Evolutionary conservation across 306 rosid genomes (phyloP).

Genomic region (Vigna unguiculata): DNA sequence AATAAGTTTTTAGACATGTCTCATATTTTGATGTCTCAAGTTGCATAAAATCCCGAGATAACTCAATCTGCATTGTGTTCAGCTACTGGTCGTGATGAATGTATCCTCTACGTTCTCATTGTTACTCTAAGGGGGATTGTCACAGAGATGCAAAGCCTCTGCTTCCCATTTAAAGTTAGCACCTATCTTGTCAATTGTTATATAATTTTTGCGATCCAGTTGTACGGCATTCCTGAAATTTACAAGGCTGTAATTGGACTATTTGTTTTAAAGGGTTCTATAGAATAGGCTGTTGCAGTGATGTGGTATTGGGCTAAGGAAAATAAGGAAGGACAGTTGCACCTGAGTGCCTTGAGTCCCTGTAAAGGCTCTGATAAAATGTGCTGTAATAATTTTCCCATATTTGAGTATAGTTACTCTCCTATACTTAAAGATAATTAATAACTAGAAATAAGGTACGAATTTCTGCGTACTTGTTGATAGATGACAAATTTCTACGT

Average conservation of each 20-base stretch:
- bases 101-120: not conserved
- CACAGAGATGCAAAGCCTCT: not conserved
- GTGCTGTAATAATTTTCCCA: too few species aligned
- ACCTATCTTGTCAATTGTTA: not conserved
- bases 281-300: not conserved
- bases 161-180: not conserved
- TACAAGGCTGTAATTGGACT: not conserved
- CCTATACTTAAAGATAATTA: too few species aligned
- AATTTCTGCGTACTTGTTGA: too few species aligned
- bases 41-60: too few species aligned
- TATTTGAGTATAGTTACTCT: not conserved
- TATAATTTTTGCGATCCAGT: not conserved
- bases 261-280: not conserved
- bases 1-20: not conserved
- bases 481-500: not conserved
- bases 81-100: too few species aligned
- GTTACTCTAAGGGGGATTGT: not conserved
- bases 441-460: too few species aligned
- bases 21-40: not conserved
- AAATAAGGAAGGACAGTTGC: slow-evolving; percentile 5
- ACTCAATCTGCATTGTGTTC: too few species aligned
- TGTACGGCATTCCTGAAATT: not conserved
- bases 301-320: not conserved
- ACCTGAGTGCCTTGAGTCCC: not conserved
- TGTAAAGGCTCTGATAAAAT: too few species aligned